These are phyloP conservation scores for Colletotrichum zoysiae DNA, from an alignment of 2,329 filamentous ascomycete genomes.

Conservation along the genomic window DNA sequence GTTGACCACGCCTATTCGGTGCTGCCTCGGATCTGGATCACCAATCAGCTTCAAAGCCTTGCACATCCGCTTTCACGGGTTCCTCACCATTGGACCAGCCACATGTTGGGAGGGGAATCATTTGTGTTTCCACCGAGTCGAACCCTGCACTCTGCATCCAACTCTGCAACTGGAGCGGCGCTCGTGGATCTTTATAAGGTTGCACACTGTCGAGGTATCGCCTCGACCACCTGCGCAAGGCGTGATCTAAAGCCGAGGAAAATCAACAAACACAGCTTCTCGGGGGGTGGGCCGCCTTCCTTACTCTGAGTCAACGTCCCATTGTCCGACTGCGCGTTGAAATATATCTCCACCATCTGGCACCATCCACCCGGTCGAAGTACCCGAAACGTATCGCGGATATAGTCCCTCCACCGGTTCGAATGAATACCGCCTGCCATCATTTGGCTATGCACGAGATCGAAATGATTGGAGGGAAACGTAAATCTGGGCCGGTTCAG, in stretches of 20 bases:
- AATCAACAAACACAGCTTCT: conserved; percentile 37
- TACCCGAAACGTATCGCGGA: conserved; percentile 80
- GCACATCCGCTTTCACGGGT: neutral
- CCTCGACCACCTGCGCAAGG: conserved; percentile 76
- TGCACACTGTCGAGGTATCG: conserved; percentile 73
- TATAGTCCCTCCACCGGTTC: conserved; percentile 79
- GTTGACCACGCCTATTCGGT: conserved; percentile 66
- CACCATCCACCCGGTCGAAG: conserved; percentile 85
- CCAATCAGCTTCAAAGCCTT: conserved; percentile 6
- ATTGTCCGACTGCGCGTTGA: conserved; percentile 87
- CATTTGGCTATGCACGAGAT: conserved; percentile 84
- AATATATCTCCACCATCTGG: conserved; percentile 90
- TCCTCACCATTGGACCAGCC: conserved; percentile 74
- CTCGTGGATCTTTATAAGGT: conserved; percentile 74
- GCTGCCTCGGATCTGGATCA: conserved; percentile 61
- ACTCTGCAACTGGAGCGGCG: conserved; percentile 69
- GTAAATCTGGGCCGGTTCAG: conserved; percentile 64
- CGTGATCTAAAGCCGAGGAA: conserved; percentile 62
- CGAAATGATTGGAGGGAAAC: conserved; percentile 79
- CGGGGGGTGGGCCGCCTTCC: conserved; percentile 47
- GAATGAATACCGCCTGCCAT: conserved; percentile 78
- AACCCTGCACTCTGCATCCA: conserved; percentile 74
- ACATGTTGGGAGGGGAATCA: conserved; percentile 77
- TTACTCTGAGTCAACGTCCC: conserved; percentile 77
- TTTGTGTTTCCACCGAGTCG: conserved; percentile 73